These are phyloP conservation scores for Fagopyrum esculentum DNA, from an alignment of 148 eudicot genomes.

Conservation along the genomic window DNA sequence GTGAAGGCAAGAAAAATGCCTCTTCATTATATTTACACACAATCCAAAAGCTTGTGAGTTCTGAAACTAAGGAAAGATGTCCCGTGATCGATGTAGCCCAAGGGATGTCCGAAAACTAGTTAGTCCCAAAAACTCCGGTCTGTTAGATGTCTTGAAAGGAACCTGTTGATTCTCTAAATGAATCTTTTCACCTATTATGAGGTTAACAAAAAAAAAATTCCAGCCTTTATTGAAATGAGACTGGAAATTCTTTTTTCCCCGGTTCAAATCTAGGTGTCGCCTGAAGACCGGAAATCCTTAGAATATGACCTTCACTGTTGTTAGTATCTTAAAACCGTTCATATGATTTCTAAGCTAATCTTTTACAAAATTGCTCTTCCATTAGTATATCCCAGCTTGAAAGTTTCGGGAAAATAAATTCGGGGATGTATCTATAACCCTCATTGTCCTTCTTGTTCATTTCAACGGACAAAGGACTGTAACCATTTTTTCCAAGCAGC, in stretches of 20 bases:
- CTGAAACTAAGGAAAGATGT: not conserved
- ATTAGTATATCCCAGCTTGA: too few species aligned
- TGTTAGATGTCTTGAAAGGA: not conserved
- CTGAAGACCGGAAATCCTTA: too few species aligned
- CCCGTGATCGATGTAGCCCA: not conserved
- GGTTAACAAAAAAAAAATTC: not conserved
- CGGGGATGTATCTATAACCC: conserved; percentile 17
- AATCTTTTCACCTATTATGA: not conserved
- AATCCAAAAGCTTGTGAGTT: not conserved
- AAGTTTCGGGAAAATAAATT: not conserved
- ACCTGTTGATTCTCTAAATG: not conserved
- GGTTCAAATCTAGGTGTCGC: too few species aligned
- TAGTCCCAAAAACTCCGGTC: too few species aligned
- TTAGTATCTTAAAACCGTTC: not conserved
- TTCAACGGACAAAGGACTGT: conserved; percentile 25
- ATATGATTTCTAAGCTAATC: not conserved
- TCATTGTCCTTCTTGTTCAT: conserved; percentile 50
- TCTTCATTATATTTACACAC: not conserved
- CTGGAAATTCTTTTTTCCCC: not conserved
- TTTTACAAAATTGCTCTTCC: not conserved
- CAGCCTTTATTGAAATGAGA: conserved; percentile 6
- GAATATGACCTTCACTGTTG: not conserved
- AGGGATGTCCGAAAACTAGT: not conserved
- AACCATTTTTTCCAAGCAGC: conserved; percentile 93
- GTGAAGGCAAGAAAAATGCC: not conserved